Evolutionary conservation across 2,329 filamentous ascomycete genomes (phyloP).

Genomic region (Ascocoryne sarcoides): DNA sequence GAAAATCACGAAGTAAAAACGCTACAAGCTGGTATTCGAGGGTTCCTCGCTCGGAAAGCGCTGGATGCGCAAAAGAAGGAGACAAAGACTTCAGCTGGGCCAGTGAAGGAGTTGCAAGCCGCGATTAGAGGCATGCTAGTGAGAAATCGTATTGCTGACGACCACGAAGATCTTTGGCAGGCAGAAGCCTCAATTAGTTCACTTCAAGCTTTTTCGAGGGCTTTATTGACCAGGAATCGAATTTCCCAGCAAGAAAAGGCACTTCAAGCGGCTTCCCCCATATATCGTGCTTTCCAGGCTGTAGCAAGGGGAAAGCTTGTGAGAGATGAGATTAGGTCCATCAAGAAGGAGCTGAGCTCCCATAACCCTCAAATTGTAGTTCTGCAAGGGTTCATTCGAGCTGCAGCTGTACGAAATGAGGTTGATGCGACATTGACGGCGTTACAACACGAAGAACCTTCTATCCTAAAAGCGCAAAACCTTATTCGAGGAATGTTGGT

Average conservation of each 20-base stretch:
- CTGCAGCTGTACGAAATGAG: conserved; percentile 43
- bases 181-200: conserved; percentile 41
- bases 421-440: conserved; percentile 40
- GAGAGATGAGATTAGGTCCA: conserved; percentile 36
- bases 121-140: conserved; percentile 54
- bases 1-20: conserved; percentile 55
- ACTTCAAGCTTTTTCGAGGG: conserved; percentile 60
- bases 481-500: conserved; percentile 52
- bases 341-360: conserved; percentile 45
- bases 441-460: conserved; percentile 38
- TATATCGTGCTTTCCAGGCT: conserved; percentile 41
- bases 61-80: conserved; percentile 47
- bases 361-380: conserved; percentile 30
- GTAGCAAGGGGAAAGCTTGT: conserved; percentile 36
- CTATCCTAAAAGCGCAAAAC: conserved; percentile 47
- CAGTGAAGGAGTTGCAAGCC: conserved; percentile 54
- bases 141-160: conserved; percentile 44
- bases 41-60: conserved; percentile 53
- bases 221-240: conserved; percentile 48
- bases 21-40: conserved; percentile 58
- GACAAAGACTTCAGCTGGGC: conserved; percentile 41
- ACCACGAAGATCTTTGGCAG: conserved; percentile 43
- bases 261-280: conserved; percentile 40
- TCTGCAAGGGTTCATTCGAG: conserved; percentile 36
- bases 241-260: conserved; percentile 42